Base-by-base conservation (phyloP, 768 basidiomycete genomes). In the Lanmaoa pseudosensibilis region DNA sequence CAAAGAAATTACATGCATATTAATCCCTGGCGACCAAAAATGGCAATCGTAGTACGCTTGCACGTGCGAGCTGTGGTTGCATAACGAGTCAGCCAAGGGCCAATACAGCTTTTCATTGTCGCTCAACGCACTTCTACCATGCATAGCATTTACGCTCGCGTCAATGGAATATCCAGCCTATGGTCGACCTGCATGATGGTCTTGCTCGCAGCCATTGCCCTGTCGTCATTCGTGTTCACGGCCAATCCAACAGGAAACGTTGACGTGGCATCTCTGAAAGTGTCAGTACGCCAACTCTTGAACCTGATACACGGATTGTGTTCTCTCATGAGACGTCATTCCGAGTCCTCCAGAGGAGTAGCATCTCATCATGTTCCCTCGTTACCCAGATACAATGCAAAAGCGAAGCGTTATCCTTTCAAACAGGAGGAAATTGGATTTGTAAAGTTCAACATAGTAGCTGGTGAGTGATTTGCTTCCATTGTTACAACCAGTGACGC, bases 361-460 rank as follows among this genome's bases (percentile, higher is more conserved):
- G 41, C 27, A 19, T 47, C 66, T 68, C 37, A 68, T 30, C 36
- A 34, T 36, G 11, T 52, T 16, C 16, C 37, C 36, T 58, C 47
- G 58, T 51, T 49, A 7, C 50, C 0, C 50, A 84, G 84, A 46
- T 81, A 70, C 63, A 80, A 71, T 59, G 76, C 73, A 54, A 82
- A 75, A 60, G 75, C 78, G 39, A 77, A 83, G 56, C 78, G 83
- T 46, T 84, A 85, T 69, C 75, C 79, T 5, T 80, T 74, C 62
- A 80, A 78, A 58, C 80, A 86, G 63, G 85, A 90, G 65, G 92
- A 95, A 61, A 79, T 87, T 54, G 87, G 88, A 1, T 88, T 90
- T 67, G 81, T 92, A 37, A 83, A 87, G 67, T 94, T 94, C 75
- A 87, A 93, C 69, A 74, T 92, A 49, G 82, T 81, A 44, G 88